Conservation (phyloP, 257 asterid genomes). For the Solanum virginianum region DNA sequence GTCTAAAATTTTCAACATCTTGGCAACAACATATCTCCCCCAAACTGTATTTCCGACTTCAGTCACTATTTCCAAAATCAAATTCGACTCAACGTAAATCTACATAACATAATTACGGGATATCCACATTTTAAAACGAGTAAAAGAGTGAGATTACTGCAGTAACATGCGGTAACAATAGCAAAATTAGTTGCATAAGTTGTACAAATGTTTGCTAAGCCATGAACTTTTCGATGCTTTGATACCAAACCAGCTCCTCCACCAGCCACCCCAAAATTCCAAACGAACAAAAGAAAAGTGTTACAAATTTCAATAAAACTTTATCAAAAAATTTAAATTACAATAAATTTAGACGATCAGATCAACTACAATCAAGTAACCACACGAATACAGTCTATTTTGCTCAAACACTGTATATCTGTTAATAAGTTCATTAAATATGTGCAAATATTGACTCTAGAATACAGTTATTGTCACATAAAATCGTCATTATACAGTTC, state of each 20-base stretch:
- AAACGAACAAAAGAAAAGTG: not conserved
- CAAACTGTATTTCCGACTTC: not conserved
- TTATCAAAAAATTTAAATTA: not conserved
- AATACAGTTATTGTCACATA: not conserved
- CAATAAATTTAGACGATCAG: not conserved
- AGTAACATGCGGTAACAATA: constrained; percentile 72
- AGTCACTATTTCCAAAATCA: not conserved
- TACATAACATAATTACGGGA: not conserved
- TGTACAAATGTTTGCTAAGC: constrained; percentile 45
- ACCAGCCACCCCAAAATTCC: constrained; percentile 59
- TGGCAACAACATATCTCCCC: not conserved
- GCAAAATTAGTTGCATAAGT: constrained; percentile 84
- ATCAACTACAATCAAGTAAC: not conserved
- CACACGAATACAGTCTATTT: not conserved
- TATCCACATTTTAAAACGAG: not conserved
- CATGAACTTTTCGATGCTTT: constrained; percentile 58
- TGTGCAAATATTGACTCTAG: not conserved
- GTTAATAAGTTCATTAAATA: not conserved
- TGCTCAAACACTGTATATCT: not conserved
- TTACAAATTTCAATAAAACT: not conserved
- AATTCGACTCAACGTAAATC: not conserved
- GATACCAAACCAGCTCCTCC: constrained; percentile 70
- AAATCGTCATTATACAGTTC: not conserved
- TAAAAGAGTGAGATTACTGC: constrained; percentile 34
- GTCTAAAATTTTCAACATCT: not conserved